phyloP scores from a whole-genome alignment of 139 green algal genomes.

The Tetradesmus obliquus region DNA sequence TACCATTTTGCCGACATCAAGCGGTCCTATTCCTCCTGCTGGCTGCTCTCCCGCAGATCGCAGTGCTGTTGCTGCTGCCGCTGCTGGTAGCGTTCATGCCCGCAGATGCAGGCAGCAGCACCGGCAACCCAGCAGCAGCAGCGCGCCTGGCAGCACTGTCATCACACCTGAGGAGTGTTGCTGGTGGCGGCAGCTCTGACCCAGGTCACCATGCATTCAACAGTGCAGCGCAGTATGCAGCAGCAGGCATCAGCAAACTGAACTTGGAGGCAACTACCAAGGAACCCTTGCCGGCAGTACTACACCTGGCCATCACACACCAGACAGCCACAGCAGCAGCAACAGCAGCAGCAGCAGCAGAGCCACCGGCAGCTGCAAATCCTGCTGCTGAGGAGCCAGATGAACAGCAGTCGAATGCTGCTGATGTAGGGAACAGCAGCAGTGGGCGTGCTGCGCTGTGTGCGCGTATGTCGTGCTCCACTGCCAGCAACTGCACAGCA shows the following conservation, averaged over 20 bases:
- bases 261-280: background rate
- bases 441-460: background rate
- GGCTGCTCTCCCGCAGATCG: background rate
- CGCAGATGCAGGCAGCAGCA: background rate
- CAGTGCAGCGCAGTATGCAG: background rate
- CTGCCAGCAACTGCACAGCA: background rate
- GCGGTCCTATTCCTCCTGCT: background rate
- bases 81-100: background rate
- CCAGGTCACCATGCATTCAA: background rate
- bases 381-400: background rate
- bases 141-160: background rate
- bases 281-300: background rate
- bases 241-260: background rate
- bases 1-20: too few relatives aligned
- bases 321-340: background rate
- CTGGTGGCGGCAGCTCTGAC: too few relatives aligned
- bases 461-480: background rate
- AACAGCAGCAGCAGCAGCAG: background rate
- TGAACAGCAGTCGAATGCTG: background rate
- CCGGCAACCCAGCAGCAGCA: background rate
- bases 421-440: background rate
- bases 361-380: background rate
- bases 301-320: background rate
- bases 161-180: background rate
- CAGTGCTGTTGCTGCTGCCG: background rate